A percentile compares a stretch with the other conserved stretches of the same genome.
These are phyloP conservation scores for Paramecium sexaurelia DNA, from an alignment of 73 alveolate species.

Conservation along the genomic window DNA sequence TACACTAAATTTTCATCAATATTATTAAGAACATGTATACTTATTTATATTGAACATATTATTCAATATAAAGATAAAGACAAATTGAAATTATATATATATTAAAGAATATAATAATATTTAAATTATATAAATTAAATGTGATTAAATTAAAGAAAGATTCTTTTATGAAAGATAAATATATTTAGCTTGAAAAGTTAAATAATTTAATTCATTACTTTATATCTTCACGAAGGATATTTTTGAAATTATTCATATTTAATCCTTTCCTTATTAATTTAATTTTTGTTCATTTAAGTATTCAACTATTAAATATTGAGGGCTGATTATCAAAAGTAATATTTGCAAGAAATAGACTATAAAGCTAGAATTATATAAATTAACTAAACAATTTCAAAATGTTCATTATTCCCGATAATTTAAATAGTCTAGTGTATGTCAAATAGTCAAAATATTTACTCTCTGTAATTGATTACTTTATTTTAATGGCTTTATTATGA, in stretches of 20 bases:
- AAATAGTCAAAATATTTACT: background rate
- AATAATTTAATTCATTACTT: constrained; percentile 13
- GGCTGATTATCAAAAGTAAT: background rate
- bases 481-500: too few relatives aligned
- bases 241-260: background rate
- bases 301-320: background rate
- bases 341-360: background rate
- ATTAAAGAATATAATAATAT: constrained; percentile 16
- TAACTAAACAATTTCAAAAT: background rate
- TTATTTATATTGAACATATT: constrained; percentile 39
- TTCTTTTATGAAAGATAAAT: constrained; percentile 3
- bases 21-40: constrained; percentile 1
- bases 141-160: background rate
- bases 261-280: background rate
- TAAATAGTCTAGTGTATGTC: background rate
- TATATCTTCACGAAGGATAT: background rate
- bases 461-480: background rate
- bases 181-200: background rate
- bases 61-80: background rate
- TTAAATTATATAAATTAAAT: constrained; percentile 9
- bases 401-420: background rate
- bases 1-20: constrained; percentile 13
- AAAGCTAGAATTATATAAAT: background rate
- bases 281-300: background rate
- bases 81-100: background rate